phyloP scores from a whole-genome alignment of 2,329 filamentous ascomycete genomes.

The Pseudocercospora fijiensis region DNA sequence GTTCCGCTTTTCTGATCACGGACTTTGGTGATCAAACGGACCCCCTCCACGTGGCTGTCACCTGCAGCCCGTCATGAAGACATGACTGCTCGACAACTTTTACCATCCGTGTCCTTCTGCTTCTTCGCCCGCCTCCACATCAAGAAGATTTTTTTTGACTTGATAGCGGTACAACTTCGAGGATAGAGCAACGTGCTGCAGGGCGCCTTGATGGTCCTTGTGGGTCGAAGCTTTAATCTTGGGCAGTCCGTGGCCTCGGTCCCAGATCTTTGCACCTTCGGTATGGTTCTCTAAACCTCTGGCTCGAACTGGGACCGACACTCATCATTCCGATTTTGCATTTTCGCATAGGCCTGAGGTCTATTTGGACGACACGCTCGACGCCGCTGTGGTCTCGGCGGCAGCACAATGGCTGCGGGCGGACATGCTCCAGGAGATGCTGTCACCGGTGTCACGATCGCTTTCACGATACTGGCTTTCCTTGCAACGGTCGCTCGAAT shows the following conservation, averaged over 20 bases:
- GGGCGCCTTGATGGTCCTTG: conserved; percentile 12
- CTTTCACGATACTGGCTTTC: conserved; percentile 29
- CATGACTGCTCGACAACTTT: conserved; percentile 10
- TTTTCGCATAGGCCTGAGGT: neutral
- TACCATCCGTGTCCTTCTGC: neutral
- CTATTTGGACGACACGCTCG: neutral
- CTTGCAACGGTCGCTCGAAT: conserved; percentile 26
- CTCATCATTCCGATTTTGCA: neutral
- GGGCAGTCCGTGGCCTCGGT: neutral
- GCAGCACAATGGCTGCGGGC: conserved; percentile 13
- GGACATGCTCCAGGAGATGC: conserved; percentile 31
- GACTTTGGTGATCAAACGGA: conserved; percentile 3
- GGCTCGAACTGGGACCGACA: conserved; percentile 3
- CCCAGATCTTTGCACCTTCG: neutral
- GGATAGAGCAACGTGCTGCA: conserved; percentile 11
- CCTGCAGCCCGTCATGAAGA: conserved; percentile 2
- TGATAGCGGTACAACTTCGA: conserved; percentile 4
- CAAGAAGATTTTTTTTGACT: neutral
- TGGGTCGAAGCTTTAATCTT: neutral
- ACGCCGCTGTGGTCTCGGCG: neutral
- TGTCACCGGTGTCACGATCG: conserved; percentile 30
- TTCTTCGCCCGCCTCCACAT: neutral
- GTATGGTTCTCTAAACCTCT: neutral
- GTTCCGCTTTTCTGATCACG: conserved; percentile 10
- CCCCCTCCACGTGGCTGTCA: conserved; percentile 6